phyloP scores from a whole-genome alignment of 768 basidiomycete species.

The Suillus ampliporus region DNA sequence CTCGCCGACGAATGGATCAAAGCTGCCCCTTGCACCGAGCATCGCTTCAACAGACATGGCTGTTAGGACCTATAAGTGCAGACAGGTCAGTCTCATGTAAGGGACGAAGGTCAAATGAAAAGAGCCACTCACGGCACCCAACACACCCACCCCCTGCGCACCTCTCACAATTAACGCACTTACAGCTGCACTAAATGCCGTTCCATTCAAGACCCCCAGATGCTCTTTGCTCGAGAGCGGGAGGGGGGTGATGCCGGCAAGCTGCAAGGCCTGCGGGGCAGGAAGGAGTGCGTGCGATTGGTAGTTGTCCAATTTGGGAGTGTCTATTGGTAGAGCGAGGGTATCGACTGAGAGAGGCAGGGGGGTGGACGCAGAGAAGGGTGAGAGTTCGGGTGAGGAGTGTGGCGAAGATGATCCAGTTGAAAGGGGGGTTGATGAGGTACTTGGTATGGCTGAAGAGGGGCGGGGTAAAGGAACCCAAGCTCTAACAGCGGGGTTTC shows the following conservation, averaged over 20 bases:
- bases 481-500: slow-evolving; percentile 80
- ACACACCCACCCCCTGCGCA: slow-evolving; percentile 66
- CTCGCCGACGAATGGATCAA: slow-evolving; percentile 76
- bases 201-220: slow-evolving; percentile 83
- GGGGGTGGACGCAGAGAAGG: slow-evolving; percentile 29
- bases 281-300: slow-evolving; percentile 10
- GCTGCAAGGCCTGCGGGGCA: slow-evolving; percentile 56
- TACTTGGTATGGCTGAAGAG: slow-evolving; percentile 10
- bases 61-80: slow-evolving; percentile 61
- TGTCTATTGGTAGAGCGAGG: slow-evolving; percentile 42
- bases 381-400: slow-evolving; percentile 28
- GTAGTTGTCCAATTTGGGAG: neutral
- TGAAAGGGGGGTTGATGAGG: slow-evolving; percentile 4
- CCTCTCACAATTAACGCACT: slow-evolving; percentile 76
- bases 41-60: slow-evolving; percentile 88
- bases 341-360: slow-evolving; percentile 49
- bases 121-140: slow-evolving; percentile 44
- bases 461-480: slow-evolving; percentile 49
- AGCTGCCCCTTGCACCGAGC: slow-evolving; percentile 71
- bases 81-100: neutral
- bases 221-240: slow-evolving; percentile 78
- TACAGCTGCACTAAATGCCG: slow-evolving; percentile 84
- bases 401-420: neutral
- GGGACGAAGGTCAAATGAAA: neutral
- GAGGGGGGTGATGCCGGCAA: slow-evolving; percentile 67